Evolutionary conservation across 2,329 filamentous ascomycete species (phyloP).

Genomic region (Trichoderma hamatum): DNA sequence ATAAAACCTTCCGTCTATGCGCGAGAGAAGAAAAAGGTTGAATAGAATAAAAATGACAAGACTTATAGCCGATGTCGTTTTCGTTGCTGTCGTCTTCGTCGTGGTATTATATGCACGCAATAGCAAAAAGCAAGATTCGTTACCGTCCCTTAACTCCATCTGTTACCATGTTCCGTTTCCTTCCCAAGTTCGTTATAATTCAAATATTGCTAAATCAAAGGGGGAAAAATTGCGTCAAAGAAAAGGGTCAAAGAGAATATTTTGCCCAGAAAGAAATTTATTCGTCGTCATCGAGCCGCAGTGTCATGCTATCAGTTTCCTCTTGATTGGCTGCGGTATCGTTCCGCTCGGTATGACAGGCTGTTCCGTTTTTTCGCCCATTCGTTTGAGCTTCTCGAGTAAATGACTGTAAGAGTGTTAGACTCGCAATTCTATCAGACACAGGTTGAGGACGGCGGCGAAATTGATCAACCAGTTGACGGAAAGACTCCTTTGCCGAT

Average conservation of each 20-base stretch:
- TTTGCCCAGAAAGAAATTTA: background rate
- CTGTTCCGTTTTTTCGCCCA: conserved; percentile 47
- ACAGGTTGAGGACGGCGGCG: conserved; percentile 35
- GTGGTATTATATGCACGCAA: background rate
- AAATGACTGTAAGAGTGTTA: conserved; percentile 51
- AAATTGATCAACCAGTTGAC: conserved; percentile 34
- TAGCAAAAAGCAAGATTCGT: background rate
- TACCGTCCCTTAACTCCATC: background rate
- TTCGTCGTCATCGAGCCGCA: conserved; percentile 17
- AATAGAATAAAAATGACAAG: background rate
- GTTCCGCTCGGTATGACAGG: conserved; percentile 38
- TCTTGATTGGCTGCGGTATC: conserved; percentile 52
- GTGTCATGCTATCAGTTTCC: conserved; percentile 45
- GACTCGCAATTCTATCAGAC: conserved; percentile 36
- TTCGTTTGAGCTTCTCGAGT: conserved; percentile 56
- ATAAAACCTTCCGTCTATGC: background rate
- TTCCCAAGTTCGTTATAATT: background rate
- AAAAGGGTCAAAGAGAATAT: background rate
- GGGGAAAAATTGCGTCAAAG: background rate
- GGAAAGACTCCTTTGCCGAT: conserved; percentile 33
- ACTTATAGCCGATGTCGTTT: background rate
- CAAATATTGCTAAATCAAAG: background rate
- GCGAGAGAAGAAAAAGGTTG: background rate
- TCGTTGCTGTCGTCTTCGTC: background rate
- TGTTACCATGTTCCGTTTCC: background rate